Conservation (phyloP, 2,329 filamentous ascomycete genomes). For the Verticillium albo-atrum region DNA sequence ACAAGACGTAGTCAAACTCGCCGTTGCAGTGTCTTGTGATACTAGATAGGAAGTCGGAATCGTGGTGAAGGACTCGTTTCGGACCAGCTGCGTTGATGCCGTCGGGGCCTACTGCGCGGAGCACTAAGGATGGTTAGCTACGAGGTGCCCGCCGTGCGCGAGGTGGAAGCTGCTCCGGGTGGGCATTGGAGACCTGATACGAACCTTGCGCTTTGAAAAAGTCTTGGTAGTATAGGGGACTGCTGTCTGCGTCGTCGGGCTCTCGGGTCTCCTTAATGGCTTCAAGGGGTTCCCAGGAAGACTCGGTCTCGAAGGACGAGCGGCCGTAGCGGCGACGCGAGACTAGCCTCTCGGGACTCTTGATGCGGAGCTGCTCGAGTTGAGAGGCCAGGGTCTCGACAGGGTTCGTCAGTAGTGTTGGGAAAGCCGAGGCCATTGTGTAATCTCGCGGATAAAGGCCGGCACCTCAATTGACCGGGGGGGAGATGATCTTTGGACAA, state of each 20-base stretch:
- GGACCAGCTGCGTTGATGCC: neutral
- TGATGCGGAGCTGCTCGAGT: conserved; percentile 26
- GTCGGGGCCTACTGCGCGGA: conserved; percentile 1
- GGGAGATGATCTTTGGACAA: neutral
- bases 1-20: conserved; percentile 47
- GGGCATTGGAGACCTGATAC: neutral
- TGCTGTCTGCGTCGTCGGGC: neutral
- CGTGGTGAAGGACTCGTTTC: neutral
- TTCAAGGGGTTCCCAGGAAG: conserved; percentile 1
- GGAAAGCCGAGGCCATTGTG: conserved; percentile 9
- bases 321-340: neutral
- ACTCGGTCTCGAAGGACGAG: conserved; percentile 3
- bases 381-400: conserved; percentile 26
- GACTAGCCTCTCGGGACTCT: conserved; percentile 6
- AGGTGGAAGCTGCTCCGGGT: neutral
- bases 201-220: conserved; percentile 6
- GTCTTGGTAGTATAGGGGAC: neutral
- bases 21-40: conserved; percentile 39
- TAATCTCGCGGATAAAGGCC: conserved; percentile 24
- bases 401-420: conserved; percentile 8
- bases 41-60: neutral
- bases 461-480: conserved; percentile 1
- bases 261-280: conserved; percentile 5
- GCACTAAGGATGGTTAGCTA: conserved; percentile 5
- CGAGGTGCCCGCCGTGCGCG: neutral